Evolutionary conservation across 257 asterid genomes (phyloP).

Genomic region (Coffea eugenioides): DNA sequence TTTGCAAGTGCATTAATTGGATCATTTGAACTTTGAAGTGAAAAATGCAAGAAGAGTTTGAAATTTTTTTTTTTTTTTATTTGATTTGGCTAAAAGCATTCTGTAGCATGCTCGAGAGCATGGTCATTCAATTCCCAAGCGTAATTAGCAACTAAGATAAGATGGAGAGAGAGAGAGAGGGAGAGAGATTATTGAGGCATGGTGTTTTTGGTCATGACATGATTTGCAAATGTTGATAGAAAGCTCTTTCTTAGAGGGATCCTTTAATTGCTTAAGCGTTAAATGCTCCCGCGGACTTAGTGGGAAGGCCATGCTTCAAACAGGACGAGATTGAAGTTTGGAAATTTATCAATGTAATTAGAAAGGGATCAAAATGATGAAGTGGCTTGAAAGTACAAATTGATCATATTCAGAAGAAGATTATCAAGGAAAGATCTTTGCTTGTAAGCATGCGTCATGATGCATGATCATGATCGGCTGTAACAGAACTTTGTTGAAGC

Average conservation of each 20-base stretch:
- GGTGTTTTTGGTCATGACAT: constrained; percentile 10
- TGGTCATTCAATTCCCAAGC: constrained; percentile 18
- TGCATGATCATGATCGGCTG: constrained; percentile 4
- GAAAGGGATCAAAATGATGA: constrained; percentile 23
- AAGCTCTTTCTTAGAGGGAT: background rate
- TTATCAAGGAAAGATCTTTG: constrained; percentile 34
- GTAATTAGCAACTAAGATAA: constrained; percentile 28
- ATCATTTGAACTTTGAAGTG: background rate
- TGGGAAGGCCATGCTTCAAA: constrained; percentile 37
- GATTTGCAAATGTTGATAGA: constrained; percentile 16
- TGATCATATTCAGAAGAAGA: background rate
- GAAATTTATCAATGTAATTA: constrained; percentile 3
- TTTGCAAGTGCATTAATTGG: background rate
- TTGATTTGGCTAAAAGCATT: background rate
- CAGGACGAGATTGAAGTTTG: constrained; percentile 12
- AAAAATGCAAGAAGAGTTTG: background rate
- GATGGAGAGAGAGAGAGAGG: constrained; percentile 6
- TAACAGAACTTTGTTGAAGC: background rate
- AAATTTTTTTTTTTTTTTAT: background rate
- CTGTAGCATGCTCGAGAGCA: constrained; percentile 11
- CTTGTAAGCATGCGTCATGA: constrained; percentile 43
- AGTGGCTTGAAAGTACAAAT: constrained; percentile 55
- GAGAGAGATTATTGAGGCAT: constrained; percentile 6
- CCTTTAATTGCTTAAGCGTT: constrained; percentile 60
- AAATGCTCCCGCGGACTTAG: constrained; percentile 46